These are phyloP conservation scores for Ramaria sp. DNA, from an alignment of 768 basidiomycete species.

Conservation along the genomic window DNA sequence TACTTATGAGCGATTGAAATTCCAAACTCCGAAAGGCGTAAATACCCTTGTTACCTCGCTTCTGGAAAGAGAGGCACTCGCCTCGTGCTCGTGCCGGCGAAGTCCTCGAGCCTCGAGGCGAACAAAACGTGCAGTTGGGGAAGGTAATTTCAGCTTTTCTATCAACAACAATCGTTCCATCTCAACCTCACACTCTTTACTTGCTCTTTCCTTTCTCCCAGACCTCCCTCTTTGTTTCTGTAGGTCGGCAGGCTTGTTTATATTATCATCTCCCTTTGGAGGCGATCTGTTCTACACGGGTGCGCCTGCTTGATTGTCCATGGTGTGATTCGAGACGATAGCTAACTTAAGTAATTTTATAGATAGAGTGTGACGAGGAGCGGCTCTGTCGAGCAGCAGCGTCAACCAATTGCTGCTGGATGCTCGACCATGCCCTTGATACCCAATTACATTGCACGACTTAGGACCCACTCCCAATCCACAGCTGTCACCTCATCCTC, in stretches of 20 bases:
- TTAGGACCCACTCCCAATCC: slow-evolving; percentile 8
- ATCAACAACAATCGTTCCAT: not conserved
- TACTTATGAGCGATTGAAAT: not conserved
- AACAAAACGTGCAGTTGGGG: not conserved
- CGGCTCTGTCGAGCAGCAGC: not conserved
- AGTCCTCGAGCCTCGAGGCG: not conserved
- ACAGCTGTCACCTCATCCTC: not conserved
- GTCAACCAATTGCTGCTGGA: not conserved
- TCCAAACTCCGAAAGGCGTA: not conserved
- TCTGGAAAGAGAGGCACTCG: not conserved
- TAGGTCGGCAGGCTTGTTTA: not conserved
- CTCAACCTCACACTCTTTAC: not conserved
- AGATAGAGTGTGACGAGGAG: not conserved
- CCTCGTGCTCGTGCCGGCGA: not conserved
- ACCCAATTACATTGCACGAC: slow-evolving; percentile 6
- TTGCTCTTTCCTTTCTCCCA: not conserved
- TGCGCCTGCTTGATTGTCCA: too few species aligned
- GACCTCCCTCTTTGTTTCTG: not conserved
- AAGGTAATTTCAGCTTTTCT: not conserved
- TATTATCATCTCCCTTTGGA: too few species aligned
- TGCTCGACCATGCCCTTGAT: slow-evolving; percentile 5
- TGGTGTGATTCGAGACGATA: not conserved
- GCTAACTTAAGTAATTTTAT: not conserved
- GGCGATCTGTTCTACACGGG: too few species aligned
- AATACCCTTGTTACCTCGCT: not conserved